A percentile compares a stretch with the other conserved stretches of the same genome.
phyloP scores from a whole-genome alignment of 441 rosid genomes.

The Adansonia rubrostipa region DNA sequence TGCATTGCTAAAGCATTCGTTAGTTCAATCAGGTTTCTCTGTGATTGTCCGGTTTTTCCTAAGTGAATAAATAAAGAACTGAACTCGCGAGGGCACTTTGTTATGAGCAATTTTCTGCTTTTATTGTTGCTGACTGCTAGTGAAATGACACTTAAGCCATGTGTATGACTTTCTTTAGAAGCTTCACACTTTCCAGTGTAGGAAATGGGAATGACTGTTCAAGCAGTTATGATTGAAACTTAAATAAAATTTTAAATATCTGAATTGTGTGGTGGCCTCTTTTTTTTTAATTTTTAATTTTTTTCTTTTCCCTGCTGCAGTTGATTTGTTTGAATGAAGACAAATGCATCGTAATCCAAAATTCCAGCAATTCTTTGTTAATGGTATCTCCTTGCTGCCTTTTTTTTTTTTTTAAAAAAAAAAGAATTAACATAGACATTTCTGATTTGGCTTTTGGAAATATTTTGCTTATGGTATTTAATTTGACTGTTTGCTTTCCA shows the following conservation, averaged over 20 bases:
- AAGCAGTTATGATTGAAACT: background rate
- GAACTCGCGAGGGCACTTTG: background rate
- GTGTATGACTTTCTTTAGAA: background rate
- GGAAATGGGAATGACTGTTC: background rate
- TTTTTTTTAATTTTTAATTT: background rate
- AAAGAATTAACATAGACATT: background rate
- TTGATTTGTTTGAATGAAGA: constrained; percentile 64
- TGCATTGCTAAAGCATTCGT: background rate
- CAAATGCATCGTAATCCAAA: constrained; percentile 71
- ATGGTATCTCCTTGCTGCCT: constrained; percentile 53
- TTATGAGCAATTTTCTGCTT: background rate
- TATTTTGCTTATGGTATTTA: constrained; percentile 21
- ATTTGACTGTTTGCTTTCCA: constrained; percentile 25
- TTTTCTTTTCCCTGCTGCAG: constrained; percentile 49
- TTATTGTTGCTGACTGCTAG: background rate
- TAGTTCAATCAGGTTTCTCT: background rate
- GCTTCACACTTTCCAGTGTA: background rate
- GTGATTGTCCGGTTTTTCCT: background rate
- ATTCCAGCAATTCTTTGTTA: constrained; percentile 63
- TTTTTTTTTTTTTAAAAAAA: constrained; percentile 5
- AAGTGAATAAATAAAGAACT: constrained; percentile 12
- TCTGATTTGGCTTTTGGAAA: background rate
- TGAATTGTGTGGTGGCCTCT: background rate
- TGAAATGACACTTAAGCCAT: background rate
- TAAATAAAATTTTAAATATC: background rate